Base-by-base conservation (phyloP, 2,329 filamentous ascomycete species). In the Aphanocladium album region DNA sequence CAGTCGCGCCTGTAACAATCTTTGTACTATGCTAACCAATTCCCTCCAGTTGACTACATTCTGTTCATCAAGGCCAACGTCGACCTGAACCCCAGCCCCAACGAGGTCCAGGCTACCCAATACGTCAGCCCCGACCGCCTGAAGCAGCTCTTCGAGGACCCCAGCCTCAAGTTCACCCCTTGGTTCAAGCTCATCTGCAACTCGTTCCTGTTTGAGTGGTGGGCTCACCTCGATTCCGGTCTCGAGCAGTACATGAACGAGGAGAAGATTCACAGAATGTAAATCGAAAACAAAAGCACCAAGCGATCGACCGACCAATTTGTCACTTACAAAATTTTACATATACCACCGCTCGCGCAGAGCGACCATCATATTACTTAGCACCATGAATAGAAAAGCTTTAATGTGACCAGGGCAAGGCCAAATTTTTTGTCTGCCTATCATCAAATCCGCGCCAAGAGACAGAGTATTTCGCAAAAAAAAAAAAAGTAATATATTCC, bases 161-260 rank as follows among this genome's bases (percentile, higher is more conserved):
- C 89, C 3, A 81, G 77, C 57, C 81, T 96, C 68, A 89, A 88
- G 69, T 98, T 98, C 76, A 99, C 95, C 0, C 95, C 95, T 1
- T 99, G 95, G 95, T 99, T 99, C 82, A 96, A 96, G 82, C 87
- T 99, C 67, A 98, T 99, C 71, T 99, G 95, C 83, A 84, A 98
- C 75, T 92, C 91, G 53, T 93, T 98, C 90, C 84, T 99, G 46
- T 99, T 96, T 70, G 89, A 97, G 75, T 99, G 95, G 95, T 99
- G 95, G 95, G 81, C 87, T 71, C 87, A 90, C 76, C 83, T 98
- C 60, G 88, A 95, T 67, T 79, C 83, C 25, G 90, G 89, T 11
- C 80, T 98, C 67, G 89, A 96, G 63, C 89, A 90, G 77, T 96
- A 93, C 77, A 83, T 86, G 76, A 88, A 91, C 72, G 93, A 98